Percentiles rank a stretch among this genome's conserved stretches.
Evolutionary conservation across 164 flowering plant genomes (phyloP).

Genomic region (Pachysandra terminalis): DNA sequence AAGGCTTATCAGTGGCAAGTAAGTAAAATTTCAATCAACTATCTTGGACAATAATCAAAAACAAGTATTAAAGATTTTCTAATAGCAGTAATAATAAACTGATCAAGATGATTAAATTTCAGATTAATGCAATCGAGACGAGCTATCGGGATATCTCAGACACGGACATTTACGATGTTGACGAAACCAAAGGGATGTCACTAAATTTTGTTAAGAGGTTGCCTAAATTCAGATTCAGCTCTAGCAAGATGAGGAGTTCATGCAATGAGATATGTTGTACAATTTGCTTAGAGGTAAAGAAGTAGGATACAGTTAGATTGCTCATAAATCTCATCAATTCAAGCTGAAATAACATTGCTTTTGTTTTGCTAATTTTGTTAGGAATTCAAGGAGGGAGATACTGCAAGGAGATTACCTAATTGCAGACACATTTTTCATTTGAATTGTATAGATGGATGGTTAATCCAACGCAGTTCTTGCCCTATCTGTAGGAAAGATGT

Average conservation of each 20-base stretch:
- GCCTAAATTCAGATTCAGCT: slow-evolving; percentile 27
- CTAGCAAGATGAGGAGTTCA: neutral
- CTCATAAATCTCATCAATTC: no score
- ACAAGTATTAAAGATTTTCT: no score
- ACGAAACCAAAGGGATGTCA: slow-evolving; percentile 44
- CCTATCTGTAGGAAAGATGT: slow-evolving; percentile 58
- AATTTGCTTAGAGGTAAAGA: slow-evolving; percentile 69
- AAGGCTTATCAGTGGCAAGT: slow-evolving; percentile 85
- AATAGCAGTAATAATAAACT: no score
- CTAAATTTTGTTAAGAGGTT: slow-evolving; percentile 34
- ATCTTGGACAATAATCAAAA: no score
- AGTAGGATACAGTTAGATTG: neutral
- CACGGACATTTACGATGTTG: slow-evolving; percentile 53
- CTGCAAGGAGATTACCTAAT: slow-evolving; percentile 42
- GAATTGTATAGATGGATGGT: slow-evolving; percentile 71
- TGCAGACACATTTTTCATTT: slow-evolving; percentile 63
- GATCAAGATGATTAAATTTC: slow-evolving; percentile 6
- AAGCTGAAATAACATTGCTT: neutral
- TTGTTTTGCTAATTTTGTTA: slow-evolving; percentile 11
- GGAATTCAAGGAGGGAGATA: slow-evolving; percentile 56
- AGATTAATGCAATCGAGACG: slow-evolving; percentile 42
- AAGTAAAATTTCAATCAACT: slow-evolving; percentile 10
- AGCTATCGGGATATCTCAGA: slow-evolving; percentile 41
- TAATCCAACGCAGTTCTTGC: slow-evolving; percentile 44
- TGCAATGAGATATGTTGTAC: slow-evolving; percentile 37